These are phyloP conservation scores for Xylariaceae sp. DNA, from an alignment of 2,329 filamentous ascomycete genomes.

Conservation along the genomic window DNA sequence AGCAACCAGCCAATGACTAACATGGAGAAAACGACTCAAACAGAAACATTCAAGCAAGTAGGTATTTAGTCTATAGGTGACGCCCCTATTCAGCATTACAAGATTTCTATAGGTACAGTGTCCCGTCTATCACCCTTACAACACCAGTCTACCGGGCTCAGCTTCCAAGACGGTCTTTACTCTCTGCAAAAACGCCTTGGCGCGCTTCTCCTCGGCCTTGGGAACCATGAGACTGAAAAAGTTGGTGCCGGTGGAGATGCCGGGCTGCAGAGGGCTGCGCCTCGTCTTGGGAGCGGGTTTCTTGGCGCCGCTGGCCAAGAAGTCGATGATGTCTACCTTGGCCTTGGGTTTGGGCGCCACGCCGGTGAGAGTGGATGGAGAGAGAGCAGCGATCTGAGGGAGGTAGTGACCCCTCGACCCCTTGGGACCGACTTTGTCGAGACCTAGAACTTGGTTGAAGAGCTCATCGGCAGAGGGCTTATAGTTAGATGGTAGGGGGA, in stretches of 20 bases:
- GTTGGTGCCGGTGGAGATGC: conserved; percentile 59
- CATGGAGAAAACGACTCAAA: too few species aligned
- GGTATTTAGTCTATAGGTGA: conserved; percentile 18
- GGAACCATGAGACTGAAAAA: conserved; percentile 79
- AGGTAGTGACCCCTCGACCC: conserved; percentile 61
- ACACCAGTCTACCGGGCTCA: conserved; percentile 71
- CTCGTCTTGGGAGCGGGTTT: conserved; percentile 26
- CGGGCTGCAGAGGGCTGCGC: conserved; percentile 38
- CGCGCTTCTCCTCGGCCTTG: conserved; percentile 76
- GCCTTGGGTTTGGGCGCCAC: conserved; percentile 36
- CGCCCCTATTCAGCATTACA: conserved; percentile 12
- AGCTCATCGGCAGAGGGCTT: conserved; percentile 74
- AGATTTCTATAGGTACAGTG: conserved; percentile 21
- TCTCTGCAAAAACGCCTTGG: conserved; percentile 75
- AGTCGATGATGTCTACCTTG: conserved; percentile 75
- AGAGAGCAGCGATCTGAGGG: conserved; percentile 65
- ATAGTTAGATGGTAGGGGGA: conserved; percentile 63
- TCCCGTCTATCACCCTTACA: conserved; percentile 35
- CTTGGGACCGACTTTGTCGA: conserved; percentile 49
- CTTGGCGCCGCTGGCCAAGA: conserved; percentile 53
- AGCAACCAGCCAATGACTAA: too few species aligned
- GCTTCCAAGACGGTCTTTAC: conserved; percentile 80
- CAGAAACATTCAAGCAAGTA: too few species aligned
- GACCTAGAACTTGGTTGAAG: conserved; percentile 82
- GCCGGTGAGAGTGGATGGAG: conserved; percentile 39